These are phyloP conservation scores for Exophiala dermatitidis DNA, from an alignment of 2,329 filamentous ascomycete species.

Conservation along the genomic window DNA sequence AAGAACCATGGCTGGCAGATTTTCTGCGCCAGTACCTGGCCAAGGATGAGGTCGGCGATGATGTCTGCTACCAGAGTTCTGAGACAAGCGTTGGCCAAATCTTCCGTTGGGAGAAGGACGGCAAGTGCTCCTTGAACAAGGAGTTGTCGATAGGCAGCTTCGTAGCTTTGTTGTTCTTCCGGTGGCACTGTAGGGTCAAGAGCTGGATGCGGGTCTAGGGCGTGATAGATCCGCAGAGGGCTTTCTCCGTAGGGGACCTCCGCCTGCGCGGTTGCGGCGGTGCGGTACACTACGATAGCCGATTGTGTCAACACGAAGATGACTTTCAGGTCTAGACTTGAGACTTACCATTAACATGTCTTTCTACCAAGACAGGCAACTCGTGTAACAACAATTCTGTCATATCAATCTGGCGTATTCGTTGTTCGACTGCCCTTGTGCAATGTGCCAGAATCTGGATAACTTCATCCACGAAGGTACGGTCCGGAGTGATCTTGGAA, in stretches of 20 bases:
- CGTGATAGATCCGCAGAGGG: slow-evolving; percentile 69
- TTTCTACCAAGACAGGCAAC: slow-evolving; percentile 71
- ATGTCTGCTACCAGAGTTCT: slow-evolving; percentile 79
- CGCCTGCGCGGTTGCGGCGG: slow-evolving; percentile 53
- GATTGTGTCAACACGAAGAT: slow-evolving; percentile 6
- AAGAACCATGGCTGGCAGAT: slow-evolving; percentile 81
- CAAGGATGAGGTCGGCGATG: slow-evolving; percentile 81
- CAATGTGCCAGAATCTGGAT: slow-evolving; percentile 88
- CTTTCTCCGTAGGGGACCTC: slow-evolving; percentile 55
- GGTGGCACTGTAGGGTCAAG: slow-evolving; percentile 37
- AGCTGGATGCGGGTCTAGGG: slow-evolving; percentile 70
- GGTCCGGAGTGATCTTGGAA: slow-evolving; percentile 81
- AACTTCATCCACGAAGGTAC: slow-evolving; percentile 78
- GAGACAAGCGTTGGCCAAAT: slow-evolving; percentile 80
- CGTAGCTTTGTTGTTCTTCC: slow-evolving; percentile 60
- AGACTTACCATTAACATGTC: slow-evolving; percentile 67
- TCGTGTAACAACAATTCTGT: slow-evolving; percentile 81
- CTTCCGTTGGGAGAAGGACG: slow-evolving; percentile 82
- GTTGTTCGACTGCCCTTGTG: slow-evolving; percentile 78
- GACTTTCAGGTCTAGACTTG: slow-evolving; percentile 2
- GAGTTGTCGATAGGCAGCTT: slow-evolving; percentile 76
- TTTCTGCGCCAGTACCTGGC: slow-evolving; percentile 71
- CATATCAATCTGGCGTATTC: slow-evolving; percentile 72
- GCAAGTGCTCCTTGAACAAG: slow-evolving; percentile 76
- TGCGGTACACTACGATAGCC: slow-evolving; percentile 58